These are phyloP conservation scores for Mrakia hoshinonis DNA, from an alignment of 768 basidiomycete genomes.

Conservation along the genomic window DNA sequence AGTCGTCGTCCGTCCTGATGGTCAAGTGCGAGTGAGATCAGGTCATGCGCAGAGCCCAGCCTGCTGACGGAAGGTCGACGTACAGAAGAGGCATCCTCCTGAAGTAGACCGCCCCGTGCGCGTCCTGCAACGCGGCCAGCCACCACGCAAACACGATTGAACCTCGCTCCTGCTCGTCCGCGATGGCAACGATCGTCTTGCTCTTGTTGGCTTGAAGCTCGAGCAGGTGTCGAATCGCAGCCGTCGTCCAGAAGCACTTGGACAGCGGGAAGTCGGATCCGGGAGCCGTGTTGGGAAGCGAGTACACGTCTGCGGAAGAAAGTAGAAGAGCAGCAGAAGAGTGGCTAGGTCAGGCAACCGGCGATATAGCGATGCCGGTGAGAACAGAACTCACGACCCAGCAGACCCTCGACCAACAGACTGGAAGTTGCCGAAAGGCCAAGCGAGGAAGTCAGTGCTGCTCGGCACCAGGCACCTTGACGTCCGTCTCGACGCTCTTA, in stretches of 20 bases:
- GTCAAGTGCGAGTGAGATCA: not conserved
- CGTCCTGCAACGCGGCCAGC: conserved; percentile 74
- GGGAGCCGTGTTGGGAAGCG: conserved; percentile 6
- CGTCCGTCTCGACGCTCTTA: no score
- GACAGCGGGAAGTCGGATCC: conserved; percentile 44
- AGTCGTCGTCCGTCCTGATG: conserved; percentile 28
- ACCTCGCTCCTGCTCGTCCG: conserved; percentile 31
- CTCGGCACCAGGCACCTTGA: no score
- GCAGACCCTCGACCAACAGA: conserved; percentile 34
- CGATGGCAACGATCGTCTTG: conserved; percentile 30
- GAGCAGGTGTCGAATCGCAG: conserved; percentile 66
- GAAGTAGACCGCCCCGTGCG: conserved; percentile 73
- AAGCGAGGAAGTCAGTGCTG: not conserved
- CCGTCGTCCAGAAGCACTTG: conserved; percentile 74
- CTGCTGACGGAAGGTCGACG: no score
- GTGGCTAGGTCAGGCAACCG: not conserved
- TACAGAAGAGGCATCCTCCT: conserved; percentile 70
- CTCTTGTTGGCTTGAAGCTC: conserved; percentile 53
- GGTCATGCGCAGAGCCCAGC: no score
- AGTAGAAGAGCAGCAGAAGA: not conserved
- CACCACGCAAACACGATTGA: conserved; percentile 65
- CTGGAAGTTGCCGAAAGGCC: not conserved
- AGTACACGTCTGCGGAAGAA: not conserved
- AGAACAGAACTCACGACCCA: conserved; percentile 62
- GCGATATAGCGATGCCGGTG: not conserved